phyloP scores from a whole-genome alignment of 2,329 filamentous ascomycete genomes.

The Aureobasidium sp. region DNA sequence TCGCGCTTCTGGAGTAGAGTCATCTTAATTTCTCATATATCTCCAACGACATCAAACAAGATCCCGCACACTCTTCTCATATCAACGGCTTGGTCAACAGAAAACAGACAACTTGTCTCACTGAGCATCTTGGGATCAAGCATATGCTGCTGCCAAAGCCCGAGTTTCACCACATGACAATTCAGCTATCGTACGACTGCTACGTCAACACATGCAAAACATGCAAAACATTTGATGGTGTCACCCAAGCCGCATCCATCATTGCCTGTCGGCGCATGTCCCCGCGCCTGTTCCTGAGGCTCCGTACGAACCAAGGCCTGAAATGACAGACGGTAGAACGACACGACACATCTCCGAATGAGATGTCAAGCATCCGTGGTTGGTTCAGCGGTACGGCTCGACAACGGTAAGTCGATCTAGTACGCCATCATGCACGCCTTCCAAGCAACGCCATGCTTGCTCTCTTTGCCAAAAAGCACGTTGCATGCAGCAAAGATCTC shows the following conservation, averaged over 20 bases:
- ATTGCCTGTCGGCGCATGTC: not conserved
- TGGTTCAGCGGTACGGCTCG: conserved; percentile 1
- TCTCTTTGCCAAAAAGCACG: conserved; percentile 4
- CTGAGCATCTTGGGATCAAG: not conserved
- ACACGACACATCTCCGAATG: not conserved
- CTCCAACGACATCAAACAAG: not conserved
- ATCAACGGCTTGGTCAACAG: not conserved
- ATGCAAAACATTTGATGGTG: not conserved
- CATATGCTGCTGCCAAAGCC: not conserved
- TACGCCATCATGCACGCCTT: conserved; percentile 3
- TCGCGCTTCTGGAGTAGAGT: not conserved
- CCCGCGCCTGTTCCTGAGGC: conserved; percentile 2
- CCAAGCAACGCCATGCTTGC: conserved; percentile 9
- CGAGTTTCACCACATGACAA: conserved; percentile 13
- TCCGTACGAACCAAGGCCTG: not conserved
- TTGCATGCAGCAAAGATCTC: conserved; percentile 7
- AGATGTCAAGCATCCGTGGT: not conserved
- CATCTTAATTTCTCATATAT: not conserved
- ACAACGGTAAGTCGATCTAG: conserved; percentile 5
- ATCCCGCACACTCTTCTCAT: not conserved
- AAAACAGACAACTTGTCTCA: not conserved
- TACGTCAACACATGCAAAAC: conserved; percentile 3
- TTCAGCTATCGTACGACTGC: conserved; percentile 9
- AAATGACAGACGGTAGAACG: not conserved
- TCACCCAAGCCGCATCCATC: not conserved